phyloP scores from a whole-genome alignment of 805 yeast species.

The Sugiyamaella lignohabitans region DNA sequence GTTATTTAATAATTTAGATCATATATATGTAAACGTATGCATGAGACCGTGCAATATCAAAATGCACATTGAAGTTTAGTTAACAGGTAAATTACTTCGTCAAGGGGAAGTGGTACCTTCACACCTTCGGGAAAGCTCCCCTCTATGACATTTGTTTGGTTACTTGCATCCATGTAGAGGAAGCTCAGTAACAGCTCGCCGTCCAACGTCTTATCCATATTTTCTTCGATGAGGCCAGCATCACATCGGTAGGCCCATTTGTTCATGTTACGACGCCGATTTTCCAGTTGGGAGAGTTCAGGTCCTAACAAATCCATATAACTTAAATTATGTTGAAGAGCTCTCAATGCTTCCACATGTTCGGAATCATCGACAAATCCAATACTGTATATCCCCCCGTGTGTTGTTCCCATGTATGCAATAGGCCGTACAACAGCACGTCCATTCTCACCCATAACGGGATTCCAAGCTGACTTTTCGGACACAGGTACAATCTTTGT shows the following conservation, averaged over 20 bases:
- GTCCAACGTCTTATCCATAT: background rate
- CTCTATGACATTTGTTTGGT: background rate
- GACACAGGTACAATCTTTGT: background rate
- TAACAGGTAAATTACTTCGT: background rate
- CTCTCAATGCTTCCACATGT: background rate
- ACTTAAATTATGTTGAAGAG: no score
- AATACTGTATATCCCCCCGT: conserved; percentile 4
- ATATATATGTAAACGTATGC: no score
- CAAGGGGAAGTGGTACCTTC: background rate
- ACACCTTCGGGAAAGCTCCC: background rate
- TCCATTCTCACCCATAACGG: background rate
- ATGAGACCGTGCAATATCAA: no score
- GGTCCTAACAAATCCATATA: no score
- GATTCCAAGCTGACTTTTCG: conserved; percentile 2
- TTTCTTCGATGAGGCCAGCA: background rate
- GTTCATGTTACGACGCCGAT: background rate
- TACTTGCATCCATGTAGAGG: background rate
- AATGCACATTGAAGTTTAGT: background rate
- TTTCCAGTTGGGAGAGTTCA: no score
- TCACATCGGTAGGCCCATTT: background rate
- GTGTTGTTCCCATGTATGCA: conserved; percentile 4
- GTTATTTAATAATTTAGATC: no score
- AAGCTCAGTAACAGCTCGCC: background rate
- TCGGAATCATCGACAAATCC: background rate
- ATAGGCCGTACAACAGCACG: background rate